Evolutionary conservation across 208 protist genomes (phyloP), one percentile per base, ranked within the genome.

Genomic region (Porcisia hertigi): DNA sequence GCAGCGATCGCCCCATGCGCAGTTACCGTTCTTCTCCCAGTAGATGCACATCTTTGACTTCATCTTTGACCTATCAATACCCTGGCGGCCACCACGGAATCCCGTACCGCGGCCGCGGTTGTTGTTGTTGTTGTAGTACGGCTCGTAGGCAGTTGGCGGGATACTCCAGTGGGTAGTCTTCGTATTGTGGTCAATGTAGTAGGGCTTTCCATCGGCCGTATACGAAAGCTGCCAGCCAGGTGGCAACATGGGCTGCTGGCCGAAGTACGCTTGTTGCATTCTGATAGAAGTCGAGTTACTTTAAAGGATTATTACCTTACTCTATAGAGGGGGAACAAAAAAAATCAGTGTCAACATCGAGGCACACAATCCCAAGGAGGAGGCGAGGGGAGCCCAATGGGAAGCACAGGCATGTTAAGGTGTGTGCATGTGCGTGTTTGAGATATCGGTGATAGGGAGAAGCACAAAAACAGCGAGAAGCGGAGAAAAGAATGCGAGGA

Each of bases 11-110:
- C 91, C 91, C 87, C 87, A 95, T n/a, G 78, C 87, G 82, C 91
- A 95, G 64, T 77, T 81, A n/a, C 89, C 89, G 80, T 88, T 91
- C 74, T 93, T 92, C 73, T 95, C 87, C 86, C 88, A 95, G 83
- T 93, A 93, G 39, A 93, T 92, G 81, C 91, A 95, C 87, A 95
- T 92, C 82, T 95, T 95, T 4, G 89, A 92, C 85, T 95, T 95
- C 70, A 80, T 81, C 81, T 95, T 95, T 39, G 84, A 72, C 62
- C 85, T 84, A 73, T 95, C 91, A 70, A 95, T 95, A 25, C 91
- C 91, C 49, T 84, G 82, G 62, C 86, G 86, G 43, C 81, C 79
- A 39, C 77, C 76, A 52, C 83, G 77, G 63, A 60, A 79, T 39
- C 77, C 81, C 57, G 71, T 78, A 39, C 86, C 78, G 16, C 80